phyloP scores from a whole-genome alignment of 1,139 yeast species.

The Yarrowia galli region DNA sequence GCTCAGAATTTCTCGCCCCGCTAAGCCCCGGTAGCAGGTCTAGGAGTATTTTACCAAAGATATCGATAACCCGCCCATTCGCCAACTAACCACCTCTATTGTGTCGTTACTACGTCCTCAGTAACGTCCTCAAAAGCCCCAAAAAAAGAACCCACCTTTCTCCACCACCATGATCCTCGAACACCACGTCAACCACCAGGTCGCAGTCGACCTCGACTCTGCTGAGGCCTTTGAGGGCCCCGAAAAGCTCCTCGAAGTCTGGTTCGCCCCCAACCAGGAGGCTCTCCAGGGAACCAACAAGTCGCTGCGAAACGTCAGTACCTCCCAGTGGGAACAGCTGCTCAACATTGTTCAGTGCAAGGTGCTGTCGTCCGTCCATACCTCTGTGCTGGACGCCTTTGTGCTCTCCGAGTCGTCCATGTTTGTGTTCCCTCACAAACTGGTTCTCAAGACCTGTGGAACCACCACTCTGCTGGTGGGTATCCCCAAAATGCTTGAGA shows the following conservation, averaged over 20 bases:
- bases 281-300: slow-evolving; percentile 47
- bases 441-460: slow-evolving; percentile 93
- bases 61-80: background rate
- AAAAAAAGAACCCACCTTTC: background rate
- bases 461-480: slow-evolving; percentile 91
- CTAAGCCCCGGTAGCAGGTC: slow-evolving; percentile 48
- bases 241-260: slow-evolving; percentile 87
- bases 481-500: slow-evolving; percentile 61
- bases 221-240: slow-evolving; percentile 97
- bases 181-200: slow-evolving; percentile 68
- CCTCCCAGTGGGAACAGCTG: slow-evolving; percentile 71
- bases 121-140: background rate
- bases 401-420: slow-evolving; percentile 87
- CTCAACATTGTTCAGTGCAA: slow-evolving; percentile 88
- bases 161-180: slow-evolving; percentile 25
- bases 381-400: slow-evolving; percentile 77
- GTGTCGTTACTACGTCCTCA: background rate
- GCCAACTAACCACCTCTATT: background rate
- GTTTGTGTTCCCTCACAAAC: slow-evolving; percentile 85
- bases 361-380: slow-evolving; percentile 78
- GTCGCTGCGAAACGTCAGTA: slow-evolving; percentile 68
- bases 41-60: slow-evolving; percentile 20
- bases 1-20: slow-evolving; percentile 53
- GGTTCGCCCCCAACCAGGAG: slow-evolving; percentile 69
- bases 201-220: slow-evolving; percentile 83